A percentile compares a stretch with the other conserved stretches of the same genome.
phyloP scores from a whole-genome alignment of 805 yeast species.

The Kodamaea neixiangensis region DNA sequence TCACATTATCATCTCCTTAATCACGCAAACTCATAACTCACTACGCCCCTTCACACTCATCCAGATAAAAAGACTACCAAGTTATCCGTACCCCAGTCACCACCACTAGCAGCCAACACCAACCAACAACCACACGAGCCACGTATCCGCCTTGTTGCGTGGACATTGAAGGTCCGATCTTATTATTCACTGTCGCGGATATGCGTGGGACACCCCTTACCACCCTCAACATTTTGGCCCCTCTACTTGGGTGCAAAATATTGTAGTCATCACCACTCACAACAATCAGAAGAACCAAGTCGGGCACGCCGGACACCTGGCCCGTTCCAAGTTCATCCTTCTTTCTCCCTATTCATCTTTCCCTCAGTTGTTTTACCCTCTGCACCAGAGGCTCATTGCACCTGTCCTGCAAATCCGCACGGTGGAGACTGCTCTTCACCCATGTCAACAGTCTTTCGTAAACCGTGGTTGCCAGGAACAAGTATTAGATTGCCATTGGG shows the following conservation, averaged over 20 bases:
- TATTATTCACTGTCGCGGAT: not conserved
- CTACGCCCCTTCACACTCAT: too few species aligned
- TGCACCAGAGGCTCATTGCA: not conserved
- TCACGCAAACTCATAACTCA: too few species aligned
- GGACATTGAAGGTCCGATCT: not conserved
- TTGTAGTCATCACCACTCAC: not conserved
- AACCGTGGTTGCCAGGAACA: not conserved
- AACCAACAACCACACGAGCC: too few species aligned
- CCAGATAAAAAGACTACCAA: too few species aligned
- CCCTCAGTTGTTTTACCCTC: not conserved
- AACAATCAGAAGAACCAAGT: not conserved
- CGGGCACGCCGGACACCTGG: not conserved
- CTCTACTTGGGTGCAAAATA: slow-evolving; percentile 1
- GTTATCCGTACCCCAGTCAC: too few species aligned
- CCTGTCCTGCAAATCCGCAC: not conserved
- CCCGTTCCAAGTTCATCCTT: not conserved
- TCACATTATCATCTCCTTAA: too few species aligned
- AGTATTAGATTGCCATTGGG: not conserved
- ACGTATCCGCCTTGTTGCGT: not conserved
- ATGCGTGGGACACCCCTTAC: not conserved
- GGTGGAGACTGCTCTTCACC: not conserved
- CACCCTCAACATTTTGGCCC: not conserved
- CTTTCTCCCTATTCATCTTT: not conserved
- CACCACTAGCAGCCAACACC: too few species aligned
- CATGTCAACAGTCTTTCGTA: not conserved